Evolutionary conservation across 306 rosid genomes (phyloP), one percentile per base, ranked within the genome.

Genomic region (Fagus crenata): DNA sequence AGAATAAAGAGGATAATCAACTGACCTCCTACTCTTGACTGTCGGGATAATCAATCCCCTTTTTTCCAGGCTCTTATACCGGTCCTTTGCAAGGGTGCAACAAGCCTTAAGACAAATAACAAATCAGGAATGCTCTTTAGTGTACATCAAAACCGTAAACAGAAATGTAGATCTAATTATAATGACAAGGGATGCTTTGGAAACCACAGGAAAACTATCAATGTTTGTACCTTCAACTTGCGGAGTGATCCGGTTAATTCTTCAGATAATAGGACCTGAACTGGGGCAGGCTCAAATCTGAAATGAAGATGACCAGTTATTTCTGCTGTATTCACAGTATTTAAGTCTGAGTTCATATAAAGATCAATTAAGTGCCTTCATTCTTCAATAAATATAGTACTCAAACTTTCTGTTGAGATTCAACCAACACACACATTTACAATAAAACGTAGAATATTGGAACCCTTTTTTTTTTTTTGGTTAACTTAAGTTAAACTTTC

Each of bases 221-320:
- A 32, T 9, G 49, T 76, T 36, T 9, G 49, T 76, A 95, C 99
- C 97, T 90, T 95, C 41, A 95, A 85, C 89, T 90, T 86, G 22
- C 97, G 93, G 63, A 92, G 87, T 49, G 97, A 95, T 74, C 97
- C 97, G n/a, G 83, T 87, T 82, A 90, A 88, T 77, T 96, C 97
- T 81, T 96, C 97, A 4, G 93, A 83, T 82, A 92, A 77, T 56
- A 96, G 80, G 69, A 96, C 98, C 89, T 96, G 99, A 81, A 83
- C 87, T 2, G 92, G 96, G 64, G 96, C 93, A 64, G 97, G 97
- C 82, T 88, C 89, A 78, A 92, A 96, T 85, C 99, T 96, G 84
- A 71, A 77, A 72, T 37, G 39, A 28, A 74, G n/a, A 76, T 51
- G 51, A 35, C 37, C 42, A 11, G n/a, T 40, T 46, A 60, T 41